These are phyloP conservation scores for Rhizopogon sp. DNA, from an alignment of 768 basidiomycete species.

Conservation along the genomic window DNA sequence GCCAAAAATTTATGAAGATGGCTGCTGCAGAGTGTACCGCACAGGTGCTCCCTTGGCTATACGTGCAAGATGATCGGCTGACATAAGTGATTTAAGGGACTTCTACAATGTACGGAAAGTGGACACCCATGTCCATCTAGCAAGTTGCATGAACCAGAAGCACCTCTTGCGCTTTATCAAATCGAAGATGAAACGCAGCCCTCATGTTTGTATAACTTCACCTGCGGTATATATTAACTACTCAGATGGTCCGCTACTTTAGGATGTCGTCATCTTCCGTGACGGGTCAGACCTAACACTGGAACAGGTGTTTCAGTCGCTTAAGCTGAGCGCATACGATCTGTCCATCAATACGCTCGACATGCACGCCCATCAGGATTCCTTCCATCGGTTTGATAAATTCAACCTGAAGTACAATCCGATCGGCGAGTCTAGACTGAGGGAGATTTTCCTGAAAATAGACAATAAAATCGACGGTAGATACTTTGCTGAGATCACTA, in stretches of 20 bases:
- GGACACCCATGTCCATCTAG: slow-evolving; percentile 98
- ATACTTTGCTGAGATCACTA: slow-evolving; percentile 92
- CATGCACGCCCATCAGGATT: slow-evolving; percentile 98
- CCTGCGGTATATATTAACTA: neutral
- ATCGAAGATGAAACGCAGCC: slow-evolving; percentile 90
- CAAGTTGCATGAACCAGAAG: slow-evolving; percentile 99
- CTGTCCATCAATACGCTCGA: slow-evolving; percentile 98
- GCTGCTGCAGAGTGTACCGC: slow-evolving; percentile 22
- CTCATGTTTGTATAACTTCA: slow-evolving; percentile 47
- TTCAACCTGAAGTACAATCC: slow-evolving; percentile 98
- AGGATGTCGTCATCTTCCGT: slow-evolving; percentile 96
- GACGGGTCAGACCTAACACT: slow-evolving; percentile 87
- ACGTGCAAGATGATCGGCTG: neutral
- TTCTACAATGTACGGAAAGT: slow-evolving; percentile 99
- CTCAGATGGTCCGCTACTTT: neutral
- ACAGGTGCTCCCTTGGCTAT: slow-evolving; percentile 17
- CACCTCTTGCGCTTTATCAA: slow-evolving; percentile 98
- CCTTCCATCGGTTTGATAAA: slow-evolving; percentile 98
- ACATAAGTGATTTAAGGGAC: slow-evolving; percentile 51
- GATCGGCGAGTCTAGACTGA: slow-evolving; percentile 87
- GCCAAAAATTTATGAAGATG: neutral
- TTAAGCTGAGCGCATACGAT: slow-evolving; percentile 94
- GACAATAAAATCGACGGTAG: slow-evolving; percentile 91
- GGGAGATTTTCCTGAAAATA: slow-evolving; percentile 98
- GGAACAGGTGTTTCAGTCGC: slow-evolving; percentile 91